Evolutionary conservation across 371 early-diverging fungal genomes (phyloP).

Genomic region (Rhizomucor pusillus): DNA sequence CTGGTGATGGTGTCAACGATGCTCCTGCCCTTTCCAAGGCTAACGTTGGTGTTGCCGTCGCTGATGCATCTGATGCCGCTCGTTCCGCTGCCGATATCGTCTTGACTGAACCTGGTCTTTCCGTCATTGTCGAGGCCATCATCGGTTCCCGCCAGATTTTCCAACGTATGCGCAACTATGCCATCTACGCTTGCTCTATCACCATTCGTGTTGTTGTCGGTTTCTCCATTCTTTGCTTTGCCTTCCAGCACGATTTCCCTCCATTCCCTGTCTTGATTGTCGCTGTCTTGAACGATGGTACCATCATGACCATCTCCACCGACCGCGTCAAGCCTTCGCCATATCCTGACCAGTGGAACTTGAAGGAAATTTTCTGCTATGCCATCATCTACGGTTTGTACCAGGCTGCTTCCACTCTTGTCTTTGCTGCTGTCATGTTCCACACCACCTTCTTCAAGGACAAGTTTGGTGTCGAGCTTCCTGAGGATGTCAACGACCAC

Average conservation of each 20-base stretch:
- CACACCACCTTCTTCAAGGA: conserved; percentile 45
- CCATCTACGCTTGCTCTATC: conserved; percentile 61
- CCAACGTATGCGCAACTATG: conserved; percentile 67
- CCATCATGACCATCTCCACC: conserved; percentile 59
- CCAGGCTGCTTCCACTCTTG: conserved; percentile 54
- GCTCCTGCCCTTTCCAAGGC: conserved; percentile 90
- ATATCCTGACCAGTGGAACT: conserved; percentile 56
- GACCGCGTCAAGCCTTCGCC: conserved; percentile 57
- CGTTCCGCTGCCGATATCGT: conserved; percentile 78
- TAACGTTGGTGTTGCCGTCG: conserved; percentile 83
- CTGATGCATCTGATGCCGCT: conserved; percentile 73
- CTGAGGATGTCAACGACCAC: conserved; percentile 36
- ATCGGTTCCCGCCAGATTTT: conserved; percentile 67
- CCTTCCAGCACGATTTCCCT: conserved; percentile 60
- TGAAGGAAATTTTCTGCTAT: conserved; percentile 54
- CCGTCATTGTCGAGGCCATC: conserved; percentile 66
- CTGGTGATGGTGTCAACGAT: conserved; percentile 97
- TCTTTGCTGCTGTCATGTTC: conserved; percentile 39
- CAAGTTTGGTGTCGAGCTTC: conserved; percentile 32
- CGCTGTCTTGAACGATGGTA: conserved; percentile 60
- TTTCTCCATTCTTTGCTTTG: conserved; percentile 55
- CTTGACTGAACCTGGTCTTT: conserved; percentile 76
- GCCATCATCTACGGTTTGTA: conserved; percentile 57
- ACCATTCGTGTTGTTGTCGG: conserved; percentile 62
- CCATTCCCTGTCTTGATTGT: conserved; percentile 62